Percentiles rank a stretch among this genome's conserved stretches.
These are phyloP conservation scores for Trichoderma breve DNA, from an alignment of 2,329 filamentous ascomycete species.

Conservation along the genomic window DNA sequence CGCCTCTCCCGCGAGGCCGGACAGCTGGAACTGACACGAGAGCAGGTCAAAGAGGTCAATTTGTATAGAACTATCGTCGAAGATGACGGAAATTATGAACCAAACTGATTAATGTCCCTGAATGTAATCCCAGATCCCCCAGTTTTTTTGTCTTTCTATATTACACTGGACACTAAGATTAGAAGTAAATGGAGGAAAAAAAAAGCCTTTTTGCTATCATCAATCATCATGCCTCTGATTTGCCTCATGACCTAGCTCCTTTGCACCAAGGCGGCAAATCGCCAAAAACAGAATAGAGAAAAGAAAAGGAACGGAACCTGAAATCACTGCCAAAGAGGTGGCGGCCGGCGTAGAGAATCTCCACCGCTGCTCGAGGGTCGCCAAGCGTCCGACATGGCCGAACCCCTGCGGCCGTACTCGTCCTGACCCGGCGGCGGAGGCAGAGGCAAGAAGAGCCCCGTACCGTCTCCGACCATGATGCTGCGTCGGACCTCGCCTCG, in stretches of 20 bases:
- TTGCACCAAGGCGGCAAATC: not conserved
- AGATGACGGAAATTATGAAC: conserved; percentile 2
- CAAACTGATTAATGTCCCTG: not conserved
- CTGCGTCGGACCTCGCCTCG: conserved; percentile 52
- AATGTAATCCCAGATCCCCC: conserved; percentile 2
- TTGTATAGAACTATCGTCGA: conserved; percentile 6
- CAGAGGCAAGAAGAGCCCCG: conserved; percentile 53
- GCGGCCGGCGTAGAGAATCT: conserved; percentile 10
- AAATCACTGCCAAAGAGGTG: conserved; percentile 7
- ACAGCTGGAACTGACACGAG: not conserved
- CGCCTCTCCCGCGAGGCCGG: not conserved
- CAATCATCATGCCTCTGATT: conserved; percentile 14
- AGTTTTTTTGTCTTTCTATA: conserved; percentile 3
- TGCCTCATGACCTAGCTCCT: conserved; percentile 8
- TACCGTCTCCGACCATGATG: conserved; percentile 51
- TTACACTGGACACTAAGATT: not conserved
- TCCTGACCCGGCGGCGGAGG: conserved; percentile 34
- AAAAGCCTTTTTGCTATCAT: conserved; percentile 4
- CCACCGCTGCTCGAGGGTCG: conserved; percentile 27
- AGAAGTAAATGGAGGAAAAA: not conserved
- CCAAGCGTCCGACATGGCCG: conserved; percentile 27
- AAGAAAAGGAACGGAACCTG: not conserved
- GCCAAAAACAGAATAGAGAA: not conserved
- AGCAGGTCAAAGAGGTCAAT: not conserved
- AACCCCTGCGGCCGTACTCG: not conserved